Percentiles rank a stretch among this genome's conserved stretches.
phyloP scores from a whole-genome alignment of 2,329 filamentous ascomycete species.

The Fusarium sp. region DNA sequence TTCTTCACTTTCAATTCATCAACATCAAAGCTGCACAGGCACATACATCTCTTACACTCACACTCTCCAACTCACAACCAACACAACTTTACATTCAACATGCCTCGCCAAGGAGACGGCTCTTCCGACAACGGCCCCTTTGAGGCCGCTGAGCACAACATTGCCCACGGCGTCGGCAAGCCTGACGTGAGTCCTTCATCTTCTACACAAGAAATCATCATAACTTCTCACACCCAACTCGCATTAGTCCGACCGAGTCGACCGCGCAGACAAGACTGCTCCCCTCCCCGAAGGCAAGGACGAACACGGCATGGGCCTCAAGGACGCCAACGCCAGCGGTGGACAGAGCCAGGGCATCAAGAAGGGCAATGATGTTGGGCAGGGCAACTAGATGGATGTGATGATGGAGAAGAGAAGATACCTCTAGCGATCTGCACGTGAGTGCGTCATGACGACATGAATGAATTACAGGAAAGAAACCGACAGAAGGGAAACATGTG shows the following conservation, averaged over 20 bases:
- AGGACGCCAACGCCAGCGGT: constrained; percentile 54
- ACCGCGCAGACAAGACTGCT: constrained; percentile 61
- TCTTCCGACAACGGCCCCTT: constrained; percentile 58
- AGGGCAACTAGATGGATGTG: constrained; percentile 45
- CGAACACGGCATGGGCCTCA: constrained; percentile 56
- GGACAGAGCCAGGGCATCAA: constrained; percentile 57
- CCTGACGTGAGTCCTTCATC: constrained; percentile 48
- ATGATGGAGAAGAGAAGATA: constrained; percentile 10
- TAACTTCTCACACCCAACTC: not conserved
- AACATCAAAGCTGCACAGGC: not conserved
- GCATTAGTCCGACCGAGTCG: constrained; percentile 49
- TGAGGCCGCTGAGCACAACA: constrained; percentile 52
- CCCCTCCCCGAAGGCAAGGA: constrained; percentile 55
- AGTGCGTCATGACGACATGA: constrained; percentile 27
- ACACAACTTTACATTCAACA: constrained; percentile 42
- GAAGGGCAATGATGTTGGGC: constrained; percentile 53
- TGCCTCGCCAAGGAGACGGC: constrained; percentile 63
- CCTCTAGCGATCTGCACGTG: constrained; percentile 23
- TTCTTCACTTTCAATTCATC: constrained; percentile 13
- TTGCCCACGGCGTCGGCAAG: constrained; percentile 56
- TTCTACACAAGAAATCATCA: not conserved
- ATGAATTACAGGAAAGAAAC: constrained; percentile 29
- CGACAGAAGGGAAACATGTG: constrained; percentile 1
- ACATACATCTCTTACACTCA: not conserved
- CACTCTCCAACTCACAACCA: constrained; percentile 4